phyloP scores from a whole-genome alignment of 73 alveolate genomes.

The Durusdinium trenchii region DNA sequence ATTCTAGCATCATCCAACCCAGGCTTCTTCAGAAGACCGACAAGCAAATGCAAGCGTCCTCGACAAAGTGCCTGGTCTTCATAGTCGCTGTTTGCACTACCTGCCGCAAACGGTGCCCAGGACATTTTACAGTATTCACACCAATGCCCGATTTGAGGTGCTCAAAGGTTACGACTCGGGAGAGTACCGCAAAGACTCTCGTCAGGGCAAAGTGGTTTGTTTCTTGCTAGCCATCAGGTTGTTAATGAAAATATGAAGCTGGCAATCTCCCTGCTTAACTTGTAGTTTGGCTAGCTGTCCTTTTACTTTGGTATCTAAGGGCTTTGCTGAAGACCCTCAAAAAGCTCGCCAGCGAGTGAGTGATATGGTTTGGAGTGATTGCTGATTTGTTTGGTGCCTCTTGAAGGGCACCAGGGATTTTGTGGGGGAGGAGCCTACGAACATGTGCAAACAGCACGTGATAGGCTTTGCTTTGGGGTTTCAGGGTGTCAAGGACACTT shows the following conservation, averaged over 20 bases:
- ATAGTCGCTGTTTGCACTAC: neutral
- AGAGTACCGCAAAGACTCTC: neutral
- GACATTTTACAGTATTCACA: neutral
- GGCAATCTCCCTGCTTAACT: neutral
- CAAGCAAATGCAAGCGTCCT: neutral
- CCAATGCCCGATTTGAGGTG: neutral
- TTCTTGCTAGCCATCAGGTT: neutral
- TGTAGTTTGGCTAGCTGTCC: neutral
- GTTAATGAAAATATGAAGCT: too few species aligned
- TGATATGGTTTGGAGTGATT: too few species aligned
- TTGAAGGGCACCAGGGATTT: too few species aligned
- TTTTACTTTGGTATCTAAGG: too few species aligned
- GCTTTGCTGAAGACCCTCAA: too few species aligned
- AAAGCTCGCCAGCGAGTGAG: too few species aligned
- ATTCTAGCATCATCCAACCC: too few species aligned
- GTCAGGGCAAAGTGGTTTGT: neutral
- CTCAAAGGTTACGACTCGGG: neutral
- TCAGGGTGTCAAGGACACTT: too few species aligned
- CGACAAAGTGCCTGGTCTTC: neutral
- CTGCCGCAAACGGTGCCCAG: neutral
- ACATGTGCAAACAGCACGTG: too few species aligned
- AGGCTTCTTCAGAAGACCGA: conserved; percentile 10
- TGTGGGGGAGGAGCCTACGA: too few species aligned
- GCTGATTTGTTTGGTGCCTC: too few species aligned
- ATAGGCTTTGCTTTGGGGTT: too few species aligned